Percentiles rank a stretch among this genome's conserved stretches.
phyloP scores from a whole-genome alignment of 371 early-diverging fungal species.

The Mucor ambiguus region DNA sequence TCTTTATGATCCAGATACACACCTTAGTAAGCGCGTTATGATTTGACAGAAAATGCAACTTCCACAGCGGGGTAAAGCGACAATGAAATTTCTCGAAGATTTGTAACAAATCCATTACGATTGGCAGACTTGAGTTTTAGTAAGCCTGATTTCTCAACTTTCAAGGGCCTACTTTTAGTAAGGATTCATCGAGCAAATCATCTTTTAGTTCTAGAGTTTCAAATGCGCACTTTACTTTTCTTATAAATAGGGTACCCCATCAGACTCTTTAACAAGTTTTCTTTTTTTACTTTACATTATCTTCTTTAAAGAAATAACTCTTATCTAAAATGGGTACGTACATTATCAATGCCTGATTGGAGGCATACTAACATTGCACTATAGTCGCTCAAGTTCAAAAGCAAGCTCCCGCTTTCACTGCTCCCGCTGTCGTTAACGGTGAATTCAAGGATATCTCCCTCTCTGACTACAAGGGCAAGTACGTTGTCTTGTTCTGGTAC shows the following conservation, averaged over 20 bases:
- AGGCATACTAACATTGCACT: not conserved
- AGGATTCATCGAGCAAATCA: conserved; percentile 12
- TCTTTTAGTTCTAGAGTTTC: not conserved
- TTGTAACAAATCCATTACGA: conserved; percentile 1
- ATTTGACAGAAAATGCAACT: conserved; percentile 1
- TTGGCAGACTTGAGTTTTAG: conserved; percentile 6
- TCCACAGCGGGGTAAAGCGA: not conserved
- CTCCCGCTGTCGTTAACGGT: conserved; percentile 75
- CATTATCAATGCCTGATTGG: not conserved
- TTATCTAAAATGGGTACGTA: conserved; percentile 25
- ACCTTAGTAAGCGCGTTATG: not conserved
- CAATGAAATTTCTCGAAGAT: conserved; percentile 1
- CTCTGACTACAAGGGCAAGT: conserved; percentile 86
- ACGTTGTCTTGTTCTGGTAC: conserved; percentile 52
- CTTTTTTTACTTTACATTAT: not conserved
- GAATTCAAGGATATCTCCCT: conserved; percentile 80
- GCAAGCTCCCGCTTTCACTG: conserved; percentile 78
- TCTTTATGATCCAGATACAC: not conserved
- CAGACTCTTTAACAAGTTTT: conserved; percentile 1
- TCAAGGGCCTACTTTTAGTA: conserved; percentile 3
- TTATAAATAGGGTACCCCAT: conserved; percentile 7
- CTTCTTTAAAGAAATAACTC: not conserved
- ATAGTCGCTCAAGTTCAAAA: conserved; percentile 48
- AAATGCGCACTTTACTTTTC: not conserved
- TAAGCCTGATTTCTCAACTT: conserved; percentile 6